Conservation (phyloP, 2,329 filamentous ascomycete genomes). For the Hypoxylon sp. region DNA sequence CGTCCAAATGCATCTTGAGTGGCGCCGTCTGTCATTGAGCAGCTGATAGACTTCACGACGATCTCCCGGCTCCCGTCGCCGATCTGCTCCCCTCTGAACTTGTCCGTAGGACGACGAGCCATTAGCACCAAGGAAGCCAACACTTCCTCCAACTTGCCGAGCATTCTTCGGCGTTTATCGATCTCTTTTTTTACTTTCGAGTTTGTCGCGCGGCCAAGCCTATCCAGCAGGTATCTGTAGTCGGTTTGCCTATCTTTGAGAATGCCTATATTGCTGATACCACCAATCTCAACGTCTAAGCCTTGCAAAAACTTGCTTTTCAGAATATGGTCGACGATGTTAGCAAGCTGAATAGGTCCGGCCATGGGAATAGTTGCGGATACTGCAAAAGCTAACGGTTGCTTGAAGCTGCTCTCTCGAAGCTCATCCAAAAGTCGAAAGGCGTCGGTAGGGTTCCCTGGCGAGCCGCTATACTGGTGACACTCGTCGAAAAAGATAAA, state of each 20-base stretch:
- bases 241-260: neutral
- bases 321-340: neutral
- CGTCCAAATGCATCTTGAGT: neutral
- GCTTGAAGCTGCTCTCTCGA: neutral
- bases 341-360: neutral
- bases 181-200: no score
- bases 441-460: neutral
- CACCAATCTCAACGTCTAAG: neutral
- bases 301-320: neutral
- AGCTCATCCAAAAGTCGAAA: neutral
- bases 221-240: neutral
- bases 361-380: neutral
- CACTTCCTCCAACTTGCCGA: neutral
- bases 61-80: constrained; percentile 10
- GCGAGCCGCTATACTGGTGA: neutral
- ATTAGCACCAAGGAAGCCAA: neutral
- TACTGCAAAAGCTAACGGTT: neutral
- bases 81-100: constrained; percentile 12
- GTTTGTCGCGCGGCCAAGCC: neutral
- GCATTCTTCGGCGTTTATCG: neutral
- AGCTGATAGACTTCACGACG: constrained; percentile 6
- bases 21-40: neutral
- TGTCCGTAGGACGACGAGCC: neutral
- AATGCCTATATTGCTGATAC: neutral
- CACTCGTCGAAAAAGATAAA: neutral